A percentile compares a stretch with the other conserved stretches of the same genome.
These are phyloP conservation scores for Suzukiozyma palmioleophila DNA, from an alignment of 1,139 yeast species.

Conservation along the genomic window DNA sequence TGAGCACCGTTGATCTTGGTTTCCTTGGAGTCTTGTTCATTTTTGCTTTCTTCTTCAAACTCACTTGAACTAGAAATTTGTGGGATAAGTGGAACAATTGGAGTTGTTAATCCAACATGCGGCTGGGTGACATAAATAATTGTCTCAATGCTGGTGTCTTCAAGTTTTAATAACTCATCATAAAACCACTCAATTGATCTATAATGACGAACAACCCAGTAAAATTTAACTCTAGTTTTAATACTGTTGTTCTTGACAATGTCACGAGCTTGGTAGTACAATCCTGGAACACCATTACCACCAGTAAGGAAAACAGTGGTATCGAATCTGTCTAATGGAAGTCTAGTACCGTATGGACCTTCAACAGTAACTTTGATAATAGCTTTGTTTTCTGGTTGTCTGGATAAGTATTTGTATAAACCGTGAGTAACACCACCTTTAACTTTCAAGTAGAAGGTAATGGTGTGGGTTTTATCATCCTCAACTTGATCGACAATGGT, in stretches of 20 bases:
- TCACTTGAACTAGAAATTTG: constrained; percentile 3
- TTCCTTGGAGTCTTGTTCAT: constrained; percentile 8
- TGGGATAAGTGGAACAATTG: constrained; percentile 7
- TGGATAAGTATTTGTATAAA: constrained; percentile 38
- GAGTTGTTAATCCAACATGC: constrained; percentile 10
- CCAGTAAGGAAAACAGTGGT: constrained; percentile 55
- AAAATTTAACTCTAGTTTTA: constrained; percentile 18
- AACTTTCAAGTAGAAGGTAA: constrained; percentile 35
- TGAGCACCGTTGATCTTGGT: constrained; percentile 6
- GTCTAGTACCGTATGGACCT: constrained; percentile 37
- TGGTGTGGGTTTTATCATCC: constrained; percentile 21
- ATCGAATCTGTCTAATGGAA: constrained; percentile 44
- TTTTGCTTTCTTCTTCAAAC: constrained; percentile 9
- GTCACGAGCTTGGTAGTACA: constrained; percentile 29
- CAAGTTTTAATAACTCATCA: constrained; percentile 33
- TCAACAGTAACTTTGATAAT: constrained; percentile 31
- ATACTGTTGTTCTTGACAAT: constrained; percentile 15
- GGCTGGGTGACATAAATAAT: constrained; percentile 38
- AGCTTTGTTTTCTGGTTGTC: constrained; percentile 41
- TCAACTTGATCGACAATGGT: constrained; percentile 39
- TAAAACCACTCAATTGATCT: constrained; percentile 49
- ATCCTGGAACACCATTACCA: constrained; percentile 71
- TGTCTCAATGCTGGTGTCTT: constrained; percentile 20
- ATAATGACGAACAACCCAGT: constrained; percentile 37
- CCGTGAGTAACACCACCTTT: constrained; percentile 44